Conservation (phyloP, 768 basidiomycete species). For the Tubosaeta sp. region DNA sequence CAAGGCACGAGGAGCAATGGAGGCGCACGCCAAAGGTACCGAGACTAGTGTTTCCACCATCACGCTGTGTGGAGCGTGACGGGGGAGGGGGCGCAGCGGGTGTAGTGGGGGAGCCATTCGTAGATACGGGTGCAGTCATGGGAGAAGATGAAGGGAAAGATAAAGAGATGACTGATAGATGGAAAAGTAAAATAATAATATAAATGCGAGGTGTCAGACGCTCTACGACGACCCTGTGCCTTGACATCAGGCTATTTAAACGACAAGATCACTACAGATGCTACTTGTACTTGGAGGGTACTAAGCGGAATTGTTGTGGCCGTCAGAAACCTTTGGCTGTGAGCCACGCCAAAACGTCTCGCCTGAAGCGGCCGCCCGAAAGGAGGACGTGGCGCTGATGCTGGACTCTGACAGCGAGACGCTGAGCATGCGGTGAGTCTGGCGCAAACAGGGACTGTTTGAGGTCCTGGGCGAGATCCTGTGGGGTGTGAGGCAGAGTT, state of each 20-base stretch:
- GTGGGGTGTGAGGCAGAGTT: slow-evolving; percentile 1
- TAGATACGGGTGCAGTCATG: not conserved
- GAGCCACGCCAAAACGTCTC: slow-evolving; percentile 60
- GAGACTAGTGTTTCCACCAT: slow-evolving; percentile 53
- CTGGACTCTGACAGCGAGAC: slow-evolving; percentile 45
- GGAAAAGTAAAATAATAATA: no score
- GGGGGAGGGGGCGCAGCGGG: not conserved
- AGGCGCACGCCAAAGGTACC: slow-evolving; percentile 67
- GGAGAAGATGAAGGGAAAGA: not conserved
- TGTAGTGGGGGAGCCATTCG: slow-evolving; percentile 2
- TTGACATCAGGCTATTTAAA: slow-evolving; percentile 8
- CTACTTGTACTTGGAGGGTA: not conserved
- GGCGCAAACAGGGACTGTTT: slow-evolving; percentile 44
- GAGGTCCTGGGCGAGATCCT: slow-evolving; percentile 63
- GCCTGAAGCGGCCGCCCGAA: slow-evolving; percentile 60
- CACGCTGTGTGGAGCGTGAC: slow-evolving; percentile 45
- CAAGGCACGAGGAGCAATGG: not conserved
- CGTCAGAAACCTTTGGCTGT: slow-evolving; percentile 57
- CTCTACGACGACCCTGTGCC: not conserved
- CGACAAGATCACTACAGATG: slow-evolving; percentile 8
- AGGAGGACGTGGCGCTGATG: slow-evolving; percentile 54
- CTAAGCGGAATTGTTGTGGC: slow-evolving; percentile 9
- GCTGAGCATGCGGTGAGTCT: slow-evolving; percentile 42
- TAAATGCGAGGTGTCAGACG: no score
- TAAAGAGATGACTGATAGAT: not conserved